Evolutionary conservation across 169 alveolate genomes (phyloP).

Genomic region (Eimeria acervulina): DNA sequence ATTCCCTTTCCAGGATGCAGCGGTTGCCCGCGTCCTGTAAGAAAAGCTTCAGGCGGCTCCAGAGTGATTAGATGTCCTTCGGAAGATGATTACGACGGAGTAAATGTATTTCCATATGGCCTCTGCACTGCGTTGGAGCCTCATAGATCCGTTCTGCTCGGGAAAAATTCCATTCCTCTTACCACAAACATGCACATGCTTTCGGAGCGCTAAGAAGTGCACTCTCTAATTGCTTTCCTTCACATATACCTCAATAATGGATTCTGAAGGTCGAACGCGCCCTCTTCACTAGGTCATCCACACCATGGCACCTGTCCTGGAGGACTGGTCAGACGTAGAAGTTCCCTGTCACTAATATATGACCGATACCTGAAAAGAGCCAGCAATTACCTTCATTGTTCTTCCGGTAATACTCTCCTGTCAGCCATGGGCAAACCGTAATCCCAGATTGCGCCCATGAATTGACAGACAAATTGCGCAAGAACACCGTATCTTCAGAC

Average conservation of each 20-base stretch:
- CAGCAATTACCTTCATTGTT: neutral
- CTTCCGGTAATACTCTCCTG: neutral
- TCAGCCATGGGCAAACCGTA: neutral
- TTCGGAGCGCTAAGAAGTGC: neutral
- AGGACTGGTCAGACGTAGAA: neutral
- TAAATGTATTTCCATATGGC: neutral
- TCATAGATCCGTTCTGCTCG: neutral
- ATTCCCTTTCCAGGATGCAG: no score
- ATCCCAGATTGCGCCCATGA: neutral
- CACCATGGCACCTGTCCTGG: neutral
- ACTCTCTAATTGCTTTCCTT: neutral
- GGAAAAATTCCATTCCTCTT: neutral
- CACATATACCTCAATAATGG: neutral
- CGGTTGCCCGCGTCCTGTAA: no score
- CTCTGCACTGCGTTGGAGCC: neutral
- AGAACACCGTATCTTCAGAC: neutral
- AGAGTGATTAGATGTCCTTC: no score
- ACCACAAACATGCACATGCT: neutral
- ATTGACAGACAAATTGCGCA: neutral
- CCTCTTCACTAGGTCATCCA: neutral
- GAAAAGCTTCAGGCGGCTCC: no score
- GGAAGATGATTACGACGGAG: neutral
- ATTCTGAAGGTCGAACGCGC: neutral
- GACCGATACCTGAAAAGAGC: no score
- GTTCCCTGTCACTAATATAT: neutral